Conservation (phyloP, 192 early-diverging fungal species). For the Chytriomyces sp. region DNA sequence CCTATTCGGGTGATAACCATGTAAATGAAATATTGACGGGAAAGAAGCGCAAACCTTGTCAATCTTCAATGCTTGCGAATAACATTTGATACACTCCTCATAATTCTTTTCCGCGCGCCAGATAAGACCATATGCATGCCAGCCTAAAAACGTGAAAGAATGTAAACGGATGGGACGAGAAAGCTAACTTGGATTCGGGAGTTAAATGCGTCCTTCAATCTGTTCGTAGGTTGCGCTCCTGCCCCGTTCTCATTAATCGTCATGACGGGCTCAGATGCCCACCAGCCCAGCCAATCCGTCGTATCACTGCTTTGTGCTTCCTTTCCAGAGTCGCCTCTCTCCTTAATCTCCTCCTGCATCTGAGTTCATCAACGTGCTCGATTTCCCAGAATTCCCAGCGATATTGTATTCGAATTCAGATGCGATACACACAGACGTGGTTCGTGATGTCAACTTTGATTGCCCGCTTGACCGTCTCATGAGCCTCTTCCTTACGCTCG, state of each 20-base stretch:
- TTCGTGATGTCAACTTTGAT: slow-evolving; percentile 77
- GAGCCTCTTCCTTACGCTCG: slow-evolving; percentile 90
- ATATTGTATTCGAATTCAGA: neutral
- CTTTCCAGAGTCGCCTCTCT: no score
- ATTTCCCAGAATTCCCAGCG: neutral
- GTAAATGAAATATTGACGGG: neutral
- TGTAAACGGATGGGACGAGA: neutral
- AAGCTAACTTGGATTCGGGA: neutral
- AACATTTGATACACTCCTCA: slow-evolving; percentile 89
- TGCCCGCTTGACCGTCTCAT: slow-evolving; percentile 84
- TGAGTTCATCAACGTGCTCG: neutral
- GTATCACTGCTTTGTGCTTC: no score
- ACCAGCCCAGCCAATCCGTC: no score
- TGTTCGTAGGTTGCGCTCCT: no score
- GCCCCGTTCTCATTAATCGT: no score
- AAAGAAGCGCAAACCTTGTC: slow-evolving; percentile 62
- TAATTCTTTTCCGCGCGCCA: slow-evolving; percentile 92
- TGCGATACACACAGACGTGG: slow-evolving; percentile 75
- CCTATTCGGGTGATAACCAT: slow-evolving; percentile 51
- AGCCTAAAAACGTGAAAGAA: slow-evolving; percentile 73
- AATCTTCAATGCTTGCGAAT: slow-evolving; percentile 79
- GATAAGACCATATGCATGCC: slow-evolving; percentile 96
- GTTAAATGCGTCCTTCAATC: no score
- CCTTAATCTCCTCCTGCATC: no score
- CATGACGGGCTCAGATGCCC: no score